These are phyloP conservation scores for Peribolospora baueri DNA, from an alignment of 768 basidiomycete genomes.

Conservation along the genomic window DNA sequence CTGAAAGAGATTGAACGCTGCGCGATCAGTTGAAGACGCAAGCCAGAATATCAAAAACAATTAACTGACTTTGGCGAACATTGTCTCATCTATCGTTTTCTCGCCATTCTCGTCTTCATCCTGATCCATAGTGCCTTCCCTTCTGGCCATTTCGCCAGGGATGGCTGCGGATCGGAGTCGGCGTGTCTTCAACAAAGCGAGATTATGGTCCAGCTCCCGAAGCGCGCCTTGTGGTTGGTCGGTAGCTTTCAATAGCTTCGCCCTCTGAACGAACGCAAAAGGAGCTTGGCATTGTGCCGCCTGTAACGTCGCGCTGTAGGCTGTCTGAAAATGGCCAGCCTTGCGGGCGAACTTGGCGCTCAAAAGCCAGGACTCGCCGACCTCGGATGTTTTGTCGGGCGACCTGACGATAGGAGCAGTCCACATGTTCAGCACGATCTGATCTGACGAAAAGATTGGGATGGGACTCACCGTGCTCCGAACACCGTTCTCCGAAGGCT, in stretches of 20 bases:
- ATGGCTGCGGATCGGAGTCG: background rate
- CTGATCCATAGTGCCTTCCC: too few relatives aligned
- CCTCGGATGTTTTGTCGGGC: conserved; percentile 17
- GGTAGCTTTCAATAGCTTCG: conserved; percentile 53
- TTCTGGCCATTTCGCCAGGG: too few relatives aligned
- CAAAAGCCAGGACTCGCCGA: conserved; percentile 66
- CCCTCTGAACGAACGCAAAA: conserved; percentile 70
- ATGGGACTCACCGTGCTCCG: conserved; percentile 32
- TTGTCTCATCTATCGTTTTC: too few relatives aligned
- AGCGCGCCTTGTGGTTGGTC: conserved; percentile 66
- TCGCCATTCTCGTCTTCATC: too few relatives aligned
- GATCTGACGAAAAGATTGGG: background rate
- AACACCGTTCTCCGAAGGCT: conserved; percentile 75
- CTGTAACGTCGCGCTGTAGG: conserved; percentile 85
- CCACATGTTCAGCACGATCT: background rate
- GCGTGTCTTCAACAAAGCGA: conserved; percentile 10
- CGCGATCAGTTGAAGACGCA: too few relatives aligned
- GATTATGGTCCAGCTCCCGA: conserved; percentile 56
- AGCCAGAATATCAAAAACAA: too few relatives aligned
- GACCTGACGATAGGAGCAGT: background rate
- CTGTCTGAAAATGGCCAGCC: conserved; percentile 82
- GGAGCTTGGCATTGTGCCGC: conserved; percentile 45
- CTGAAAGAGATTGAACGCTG: conserved; percentile 15
- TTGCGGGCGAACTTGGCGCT: conserved; percentile 94
- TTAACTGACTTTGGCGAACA: too few relatives aligned